Evolutionary conservation across 495 filamentous ascomycete species (phyloP).

Genomic region (Ramalina peruviana): DNA sequence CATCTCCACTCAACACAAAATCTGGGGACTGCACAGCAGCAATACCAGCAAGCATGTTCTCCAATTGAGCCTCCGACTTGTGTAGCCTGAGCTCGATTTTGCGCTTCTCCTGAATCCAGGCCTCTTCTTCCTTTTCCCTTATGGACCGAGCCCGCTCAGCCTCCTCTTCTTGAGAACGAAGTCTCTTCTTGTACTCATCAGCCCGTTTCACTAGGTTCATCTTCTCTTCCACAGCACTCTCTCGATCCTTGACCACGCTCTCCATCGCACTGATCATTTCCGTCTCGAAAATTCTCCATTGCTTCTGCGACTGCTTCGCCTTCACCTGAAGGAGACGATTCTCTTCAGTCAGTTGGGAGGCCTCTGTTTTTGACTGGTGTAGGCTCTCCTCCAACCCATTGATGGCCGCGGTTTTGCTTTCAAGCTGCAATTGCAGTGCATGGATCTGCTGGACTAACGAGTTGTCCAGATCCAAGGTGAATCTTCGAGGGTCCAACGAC

Average conservation of each 20-base stretch:
- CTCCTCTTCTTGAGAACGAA: slow-evolving; percentile 73
- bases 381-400: slow-evolving; percentile 68
- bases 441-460: slow-evolving; percentile 92
- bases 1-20: not conserved
- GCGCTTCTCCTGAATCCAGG: slow-evolving; percentile 69
- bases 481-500: slow-evolving; percentile 73
- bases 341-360: slow-evolving; percentile 49
- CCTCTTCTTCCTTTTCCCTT: slow-evolving; percentile 70
- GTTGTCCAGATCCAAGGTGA: slow-evolving; percentile 90
- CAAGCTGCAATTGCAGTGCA: slow-evolving; percentile 70
- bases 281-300: slow-evolving; percentile 73
- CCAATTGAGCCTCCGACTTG: slow-evolving; percentile 73
- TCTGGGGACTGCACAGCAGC: slow-evolving; percentile 52
- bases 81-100: slow-evolving; percentile 72
- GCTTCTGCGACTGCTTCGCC: slow-evolving; percentile 64
- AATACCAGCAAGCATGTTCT: slow-evolving; percentile 71
- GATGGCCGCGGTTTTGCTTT: slow-evolving; percentile 72
- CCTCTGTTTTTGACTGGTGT: slow-evolving; percentile 55
- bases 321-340: slow-evolving; percentile 55
- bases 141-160: slow-evolving; percentile 56
- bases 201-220: slow-evolving; percentile 65
- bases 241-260: slow-evolving; percentile 71
- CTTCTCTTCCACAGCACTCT: slow-evolving; percentile 63
- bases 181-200: slow-evolving; percentile 62
- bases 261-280: slow-evolving; percentile 72